phyloP scores from a whole-genome alignment of 2,329 filamentous ascomycete species.

The Coniochaeta pulveracea region DNA sequence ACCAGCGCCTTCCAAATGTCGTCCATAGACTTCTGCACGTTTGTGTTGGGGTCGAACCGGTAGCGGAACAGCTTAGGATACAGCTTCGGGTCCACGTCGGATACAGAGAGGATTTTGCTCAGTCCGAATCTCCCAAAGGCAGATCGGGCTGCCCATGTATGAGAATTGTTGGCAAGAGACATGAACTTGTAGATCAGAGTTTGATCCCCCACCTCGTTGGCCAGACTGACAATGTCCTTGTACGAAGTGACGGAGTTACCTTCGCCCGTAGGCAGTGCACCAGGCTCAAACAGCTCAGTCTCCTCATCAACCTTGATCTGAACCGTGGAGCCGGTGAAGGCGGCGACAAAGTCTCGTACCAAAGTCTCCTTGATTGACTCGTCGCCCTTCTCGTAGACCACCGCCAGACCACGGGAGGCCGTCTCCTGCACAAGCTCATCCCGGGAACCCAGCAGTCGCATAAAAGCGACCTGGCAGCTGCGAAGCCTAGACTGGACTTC shows the following conservation, averaged over 20 bases:
- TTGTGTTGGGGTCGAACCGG: conserved; percentile 86
- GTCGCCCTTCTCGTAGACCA: conserved; percentile 91
- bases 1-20: conserved; percentile 97
- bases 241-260: conserved; percentile 88
- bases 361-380: conserved; percentile 68
- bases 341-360: conserved; percentile 76
- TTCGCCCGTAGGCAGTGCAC: conserved; percentile 80
- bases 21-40: conserved; percentile 91
- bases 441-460: conserved; percentile 72
- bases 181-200: conserved; percentile 98
- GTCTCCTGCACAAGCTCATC: conserved; percentile 96
- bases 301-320: conserved; percentile 78
- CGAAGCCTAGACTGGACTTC: conserved; percentile 65
- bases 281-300: conserved; percentile 87
- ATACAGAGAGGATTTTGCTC: conserved; percentile 83
- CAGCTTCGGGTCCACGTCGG: conserved; percentile 79
- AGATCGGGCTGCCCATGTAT: conserved; percentile 93
- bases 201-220: conserved; percentile 93
- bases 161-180: conserved; percentile 90
- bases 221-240: conserved; percentile 90
- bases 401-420: conserved; percentile 76
- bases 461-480: conserved; percentile 77
- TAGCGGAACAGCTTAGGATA: conserved; percentile 94
- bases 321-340: conserved; percentile 69
- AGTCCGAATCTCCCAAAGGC: conserved; percentile 92